phyloP scores from a whole-genome alignment of 805 yeast species.

The Candida schatavii region DNA sequence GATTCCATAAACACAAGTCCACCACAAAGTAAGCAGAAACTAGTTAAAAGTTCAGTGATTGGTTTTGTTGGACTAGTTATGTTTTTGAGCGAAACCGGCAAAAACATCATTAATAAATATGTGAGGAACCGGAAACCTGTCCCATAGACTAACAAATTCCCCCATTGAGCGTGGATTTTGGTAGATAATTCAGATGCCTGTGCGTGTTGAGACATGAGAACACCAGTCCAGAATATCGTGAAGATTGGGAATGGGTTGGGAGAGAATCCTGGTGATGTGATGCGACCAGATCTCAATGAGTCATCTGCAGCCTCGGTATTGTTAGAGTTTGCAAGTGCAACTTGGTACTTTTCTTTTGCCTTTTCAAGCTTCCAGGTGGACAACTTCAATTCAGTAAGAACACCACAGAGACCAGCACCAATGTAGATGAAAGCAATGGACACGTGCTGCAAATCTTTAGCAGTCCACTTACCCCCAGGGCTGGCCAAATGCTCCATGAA shows the following conservation, averaged over 20 bases:
- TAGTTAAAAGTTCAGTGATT: slow-evolving; percentile 76
- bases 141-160: slow-evolving; percentile 75
- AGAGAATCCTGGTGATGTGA: slow-evolving; percentile 65
- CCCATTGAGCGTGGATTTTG: slow-evolving; percentile 88
- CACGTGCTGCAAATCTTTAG: slow-evolving; percentile 86
- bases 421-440: slow-evolving; percentile 89
- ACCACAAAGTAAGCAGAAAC: slow-evolving; percentile 81
- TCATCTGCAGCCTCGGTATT: slow-evolving; percentile 7
- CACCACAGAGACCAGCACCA: slow-evolving; percentile 91
- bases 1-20: slow-evolving; percentile 92
- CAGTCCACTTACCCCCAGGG: slow-evolving; percentile 79
- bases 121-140: slow-evolving; percentile 73
- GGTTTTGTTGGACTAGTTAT: slow-evolving; percentile 53
- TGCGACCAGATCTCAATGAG: slow-evolving; percentile 18
- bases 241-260: slow-evolving; percentile 94
- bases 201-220: slow-evolving; percentile 89
- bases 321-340: slow-evolving; percentile 12
- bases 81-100: slow-evolving; percentile 29
- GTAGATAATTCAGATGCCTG: slow-evolving; percentile 82
- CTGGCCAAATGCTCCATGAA: slow-evolving; percentile 78
- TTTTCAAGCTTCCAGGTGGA: slow-evolving; percentile 56
- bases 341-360: slow-evolving; percentile 21
- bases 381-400: slow-evolving; percentile 69
- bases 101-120: slow-evolving; percentile 51
- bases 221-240: slow-evolving; percentile 95